Conservation (phyloP, 345 rosid species). For the Rubroshorea leprosula region DNA sequence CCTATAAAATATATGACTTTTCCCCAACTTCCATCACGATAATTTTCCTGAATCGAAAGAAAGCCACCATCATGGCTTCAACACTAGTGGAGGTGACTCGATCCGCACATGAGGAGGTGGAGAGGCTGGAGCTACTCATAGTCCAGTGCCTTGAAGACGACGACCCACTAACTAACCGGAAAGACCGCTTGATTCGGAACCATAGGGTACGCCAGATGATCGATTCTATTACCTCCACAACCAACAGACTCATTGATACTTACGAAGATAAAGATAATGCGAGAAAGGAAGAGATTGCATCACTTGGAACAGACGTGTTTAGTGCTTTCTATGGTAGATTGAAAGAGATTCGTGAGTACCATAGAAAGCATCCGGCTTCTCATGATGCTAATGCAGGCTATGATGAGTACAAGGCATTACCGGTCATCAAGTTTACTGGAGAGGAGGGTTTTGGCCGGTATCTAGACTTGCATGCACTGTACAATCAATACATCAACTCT, state of each 20-base stretch:
- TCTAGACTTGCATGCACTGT: conserved; percentile 87
- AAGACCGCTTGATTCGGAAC: conserved; percentile 75
- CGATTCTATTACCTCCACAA: conserved; percentile 48
- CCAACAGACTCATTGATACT: conserved; percentile 67
- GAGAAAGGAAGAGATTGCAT: conserved; percentile 89
- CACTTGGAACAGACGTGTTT: conserved; percentile 76
- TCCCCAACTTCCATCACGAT: too few relatives aligned
- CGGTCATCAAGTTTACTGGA: conserved; percentile 74
- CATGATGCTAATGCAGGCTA: conserved; percentile 62
- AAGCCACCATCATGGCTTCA: too few relatives aligned
- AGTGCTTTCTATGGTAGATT: conserved; percentile 86
- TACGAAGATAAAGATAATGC: conserved; percentile 85
- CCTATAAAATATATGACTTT: too few relatives aligned
- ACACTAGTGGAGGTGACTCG: conserved; percentile 87
- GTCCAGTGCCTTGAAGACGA: conserved; percentile 88
- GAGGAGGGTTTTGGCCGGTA: conserved; percentile 91
- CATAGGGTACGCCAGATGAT: conserved; percentile 90
- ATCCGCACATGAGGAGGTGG: conserved; percentile 84
- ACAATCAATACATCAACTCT: conserved; percentile 70
- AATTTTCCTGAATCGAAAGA: too few relatives aligned
- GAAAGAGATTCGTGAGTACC: conserved; percentile 96
- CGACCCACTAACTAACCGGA: conserved; percentile 55
- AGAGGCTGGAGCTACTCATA: conserved; percentile 71
- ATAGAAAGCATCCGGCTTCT: conserved; percentile 79
- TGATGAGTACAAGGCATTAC: conserved; percentile 67